Evolutionary conservation across 257 asterid species (phyloP).

Genomic region (Ophiorrhiza pumila): DNA sequence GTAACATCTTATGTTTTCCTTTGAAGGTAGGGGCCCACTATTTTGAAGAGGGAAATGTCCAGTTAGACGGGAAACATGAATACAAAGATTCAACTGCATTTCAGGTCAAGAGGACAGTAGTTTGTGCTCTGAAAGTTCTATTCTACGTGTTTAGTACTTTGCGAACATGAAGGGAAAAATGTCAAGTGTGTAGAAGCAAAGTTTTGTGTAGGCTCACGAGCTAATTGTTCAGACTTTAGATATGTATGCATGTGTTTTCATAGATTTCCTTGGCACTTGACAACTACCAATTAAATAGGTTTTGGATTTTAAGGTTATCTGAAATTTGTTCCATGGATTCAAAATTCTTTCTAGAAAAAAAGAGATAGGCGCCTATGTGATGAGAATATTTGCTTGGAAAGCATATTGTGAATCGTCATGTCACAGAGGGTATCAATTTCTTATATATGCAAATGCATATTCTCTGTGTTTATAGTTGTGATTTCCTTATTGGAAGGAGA

Average conservation of each 20-base stretch:
- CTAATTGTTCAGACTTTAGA: background rate
- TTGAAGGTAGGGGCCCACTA: constrained; percentile 93
- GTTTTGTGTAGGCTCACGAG: background rate
- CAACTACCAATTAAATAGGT: background rate
- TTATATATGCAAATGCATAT: background rate
- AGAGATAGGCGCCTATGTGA: background rate
- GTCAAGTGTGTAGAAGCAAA: no score
- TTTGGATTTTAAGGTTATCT: background rate
- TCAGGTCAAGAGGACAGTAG: constrained; percentile 53
- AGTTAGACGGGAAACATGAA: constrained; percentile 81
- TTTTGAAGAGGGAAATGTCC: constrained; percentile 99
- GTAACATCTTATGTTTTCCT: constrained; percentile 17
- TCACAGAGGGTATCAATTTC: background rate
- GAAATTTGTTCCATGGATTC: background rate
- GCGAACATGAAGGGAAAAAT: no score
- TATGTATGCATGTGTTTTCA: background rate
- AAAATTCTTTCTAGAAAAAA: background rate
- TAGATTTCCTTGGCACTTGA: background rate
- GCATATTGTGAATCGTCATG: background rate
- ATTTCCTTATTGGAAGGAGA: background rate
- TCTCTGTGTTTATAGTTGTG: background rate
- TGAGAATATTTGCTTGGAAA: background rate
- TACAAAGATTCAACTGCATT: constrained; percentile 77
- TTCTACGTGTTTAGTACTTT: background rate
- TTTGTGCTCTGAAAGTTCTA: constrained; percentile 12